Evolutionary conservation across 2,329 filamentous ascomycete species (phyloP).

Genomic region (Talaromyces sp.): DNA sequence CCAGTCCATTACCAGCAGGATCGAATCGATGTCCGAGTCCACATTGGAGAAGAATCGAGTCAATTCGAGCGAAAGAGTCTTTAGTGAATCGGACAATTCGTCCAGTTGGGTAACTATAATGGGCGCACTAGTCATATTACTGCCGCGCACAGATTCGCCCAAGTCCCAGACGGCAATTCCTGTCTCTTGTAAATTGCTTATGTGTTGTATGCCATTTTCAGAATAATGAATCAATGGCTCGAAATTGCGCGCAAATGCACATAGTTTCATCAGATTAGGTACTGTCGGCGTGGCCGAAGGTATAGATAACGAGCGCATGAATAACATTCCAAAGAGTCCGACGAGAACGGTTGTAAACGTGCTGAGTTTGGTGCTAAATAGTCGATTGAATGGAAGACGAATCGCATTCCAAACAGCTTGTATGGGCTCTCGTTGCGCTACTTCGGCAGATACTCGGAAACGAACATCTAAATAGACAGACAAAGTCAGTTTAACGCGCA

Average conservation of each 20-base stretch:
- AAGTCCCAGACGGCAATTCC: conserved; percentile 93
- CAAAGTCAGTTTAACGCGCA: conserved; percentile 1
- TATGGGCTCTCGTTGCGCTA: conserved; percentile 82
- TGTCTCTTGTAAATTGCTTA: conserved; percentile 83
- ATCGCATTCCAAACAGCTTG: conserved; percentile 67
- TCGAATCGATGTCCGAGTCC: conserved; percentile 87
- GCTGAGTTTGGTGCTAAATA: conserved; percentile 69
- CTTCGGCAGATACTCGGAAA: conserved; percentile 81
- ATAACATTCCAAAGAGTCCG: conserved; percentile 61
- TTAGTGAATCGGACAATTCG: conserved; percentile 78
- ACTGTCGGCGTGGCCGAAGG: conserved; percentile 65
- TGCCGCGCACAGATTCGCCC: conserved; percentile 80
- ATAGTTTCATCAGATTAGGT: conserved; percentile 86
- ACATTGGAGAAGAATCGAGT: conserved; percentile 92
- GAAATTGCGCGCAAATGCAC: conserved; percentile 82
- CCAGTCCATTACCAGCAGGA: conserved; percentile 96
- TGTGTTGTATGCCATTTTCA: conserved; percentile 80
- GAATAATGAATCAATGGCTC: conserved; percentile 95
- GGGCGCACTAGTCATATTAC: conserved; percentile 85
- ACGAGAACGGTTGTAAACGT: conserved; percentile 61
- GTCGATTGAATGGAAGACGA: conserved; percentile 34
- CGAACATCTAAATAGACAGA: conserved; percentile 49
- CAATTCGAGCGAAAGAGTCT: conserved; percentile 77
- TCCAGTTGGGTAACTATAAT: conserved; percentile 85
- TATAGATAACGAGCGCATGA: conserved; percentile 64